A percentile compares a stretch with the other conserved stretches of the same genome.
These are phyloP conservation scores for Lactarius vividus DNA, from an alignment of 768 basidiomycete genomes.

Conservation along the genomic window DNA sequence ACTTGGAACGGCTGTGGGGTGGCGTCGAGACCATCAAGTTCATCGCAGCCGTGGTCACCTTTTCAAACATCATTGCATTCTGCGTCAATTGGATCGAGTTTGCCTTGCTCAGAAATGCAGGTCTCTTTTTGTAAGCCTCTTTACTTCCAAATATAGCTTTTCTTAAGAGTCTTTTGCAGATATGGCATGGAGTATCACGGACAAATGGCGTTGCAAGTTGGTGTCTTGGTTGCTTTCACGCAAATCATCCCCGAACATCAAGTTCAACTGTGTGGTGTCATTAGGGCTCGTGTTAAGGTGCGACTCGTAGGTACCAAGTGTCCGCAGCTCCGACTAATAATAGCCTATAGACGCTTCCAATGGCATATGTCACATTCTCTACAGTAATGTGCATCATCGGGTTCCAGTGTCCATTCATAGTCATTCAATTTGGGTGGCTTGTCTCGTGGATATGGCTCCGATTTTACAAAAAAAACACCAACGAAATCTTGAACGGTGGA, in stretches of 20 bases:
- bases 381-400: constrained; percentile 81
- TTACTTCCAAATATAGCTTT: constrained; percentile 16
- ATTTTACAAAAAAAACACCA: constrained; percentile 88
- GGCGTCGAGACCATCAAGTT: constrained; percentile 83
- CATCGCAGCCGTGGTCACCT: constrained; percentile 70
- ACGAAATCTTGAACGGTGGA: constrained; percentile 58
- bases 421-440: constrained; percentile 99
- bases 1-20: constrained; percentile 95
- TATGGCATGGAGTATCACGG: constrained; percentile 91
- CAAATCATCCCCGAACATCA: constrained; percentile 98
- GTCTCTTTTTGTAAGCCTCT: constrained; percentile 72
- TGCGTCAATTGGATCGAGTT: constrained; percentile 89
- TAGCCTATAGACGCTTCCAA: constrained; percentile 74
- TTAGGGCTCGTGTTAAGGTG: constrained; percentile 90
- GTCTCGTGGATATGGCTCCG: constrained; percentile 93
- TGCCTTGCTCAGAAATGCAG: constrained; percentile 61
- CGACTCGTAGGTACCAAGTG: not conserved
- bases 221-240: constrained; percentile 92
- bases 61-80: constrained; percentile 86
- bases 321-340: constrained; percentile 4
- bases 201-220: constrained; percentile 86
- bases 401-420: constrained; percentile 84
- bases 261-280: constrained; percentile 83
- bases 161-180: constrained; percentile 39
- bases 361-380: constrained; percentile 89